Evolutionary conservation across 2,329 filamentous ascomycete species (phyloP), one percentile per base, ranked within the genome.

Genomic region (Lachnellula hyalina): DNA sequence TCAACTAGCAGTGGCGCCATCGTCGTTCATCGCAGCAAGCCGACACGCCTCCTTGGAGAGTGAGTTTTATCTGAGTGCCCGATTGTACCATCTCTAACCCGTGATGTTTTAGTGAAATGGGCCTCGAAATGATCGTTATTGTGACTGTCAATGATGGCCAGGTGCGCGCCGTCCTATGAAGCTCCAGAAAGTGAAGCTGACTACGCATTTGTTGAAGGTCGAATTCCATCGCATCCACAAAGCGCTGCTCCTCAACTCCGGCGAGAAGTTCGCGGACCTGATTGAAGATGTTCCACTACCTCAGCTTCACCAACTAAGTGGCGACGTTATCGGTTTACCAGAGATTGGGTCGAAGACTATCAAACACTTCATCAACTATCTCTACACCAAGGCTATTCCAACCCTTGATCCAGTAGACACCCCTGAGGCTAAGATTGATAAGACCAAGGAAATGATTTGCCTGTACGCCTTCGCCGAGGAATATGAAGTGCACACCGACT

Each of bases 381-480:
- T 65, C 1, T 65, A 65, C 23, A 47, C 56, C 9, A 40, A 55
- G 14, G 36, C 35, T 0, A 38, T 65, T 15, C 62, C 62, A 6
- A 41, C 32, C 1, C 44, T 63, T 35, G 25, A 32, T 3, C 9
- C 9, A 5, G 21, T 17, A 6, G 46, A 51, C 35, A 19, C 21
- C 5, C 11, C 32, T 8, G 9, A 25, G 4, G 48, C 35, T 5
- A 47, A 61, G 32, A 51, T 45, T 14, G 17, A 7, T 2, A 47
- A 54, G 2, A 21, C 63, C 5, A n/a, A 34, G 9, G 17, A 53
- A 4, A 53, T 65, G 15, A 53, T 54, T 25, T 52, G 60, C 41
- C 36, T 66, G 3, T 66, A 64, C 44, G 51, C 55, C 1, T 59
- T 65, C 9, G 53, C 44, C 2, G 63, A 65, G 7, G 47, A 51